These are phyloP conservation scores for Citrus reticulata DNA, from an alignment of 345 rosid genomes.

Conservation along the genomic window DNA sequence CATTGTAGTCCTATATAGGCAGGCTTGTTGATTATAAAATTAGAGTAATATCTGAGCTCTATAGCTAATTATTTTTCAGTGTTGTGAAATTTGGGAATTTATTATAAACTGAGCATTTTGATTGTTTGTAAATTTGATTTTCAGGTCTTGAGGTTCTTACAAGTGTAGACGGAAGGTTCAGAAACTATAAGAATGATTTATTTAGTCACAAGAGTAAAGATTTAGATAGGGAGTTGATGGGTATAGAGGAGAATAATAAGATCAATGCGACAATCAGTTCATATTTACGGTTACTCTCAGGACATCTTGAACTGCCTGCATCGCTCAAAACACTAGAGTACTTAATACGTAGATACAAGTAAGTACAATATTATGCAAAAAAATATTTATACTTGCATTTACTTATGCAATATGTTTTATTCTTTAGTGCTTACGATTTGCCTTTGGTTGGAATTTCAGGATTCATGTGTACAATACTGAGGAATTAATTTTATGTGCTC, in stretches of 20 bases:
- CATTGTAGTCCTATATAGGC: neutral
- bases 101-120: neutral
- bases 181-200: conserved; percentile 53
- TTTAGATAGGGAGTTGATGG: conserved; percentile 73
- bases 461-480: conserved; percentile 68
- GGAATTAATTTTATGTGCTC: conserved; percentile 70
- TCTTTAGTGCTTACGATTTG: neutral
- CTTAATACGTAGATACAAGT: conserved; percentile 91
- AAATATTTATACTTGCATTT: neutral
- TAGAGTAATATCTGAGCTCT: neutral
- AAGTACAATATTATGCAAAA: conserved; percentile 5
- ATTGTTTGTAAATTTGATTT: conserved; percentile 17
- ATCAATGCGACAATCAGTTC: conserved; percentile 55
- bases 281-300: conserved; percentile 63
- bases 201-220: conserved; percentile 77
- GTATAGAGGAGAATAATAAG: conserved; percentile 51
- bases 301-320: conserved; percentile 59
- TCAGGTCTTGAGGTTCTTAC: conserved; percentile 77
- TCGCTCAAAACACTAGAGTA: conserved; percentile 82
- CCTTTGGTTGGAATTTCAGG: conserved; percentile 43
- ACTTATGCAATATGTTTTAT: too few species aligned
- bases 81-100: neutral
- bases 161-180: conserved; percentile 61
- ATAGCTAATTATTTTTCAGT: neutral
- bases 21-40: neutral